These are phyloP conservation scores for Lablab purpureus DNA, from an alignment of 306 rosid species.

Conservation along the genomic window DNA sequence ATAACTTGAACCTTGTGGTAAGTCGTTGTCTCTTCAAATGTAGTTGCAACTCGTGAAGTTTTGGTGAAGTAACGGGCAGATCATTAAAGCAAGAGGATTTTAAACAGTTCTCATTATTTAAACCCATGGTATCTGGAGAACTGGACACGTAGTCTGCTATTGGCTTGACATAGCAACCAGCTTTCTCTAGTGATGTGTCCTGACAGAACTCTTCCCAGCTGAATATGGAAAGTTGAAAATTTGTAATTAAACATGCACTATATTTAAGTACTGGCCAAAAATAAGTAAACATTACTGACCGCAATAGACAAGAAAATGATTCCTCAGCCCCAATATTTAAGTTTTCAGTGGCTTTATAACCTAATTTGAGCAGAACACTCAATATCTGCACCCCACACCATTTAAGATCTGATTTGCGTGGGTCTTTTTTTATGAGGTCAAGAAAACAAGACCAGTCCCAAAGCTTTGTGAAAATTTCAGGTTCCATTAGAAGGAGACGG, in stretches of 20 bases:
- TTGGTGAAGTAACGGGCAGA: constrained; percentile 45
- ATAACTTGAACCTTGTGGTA: constrained; percentile 53
- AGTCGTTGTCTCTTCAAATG: constrained; percentile 59
- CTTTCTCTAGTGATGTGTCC: constrained; percentile 79
- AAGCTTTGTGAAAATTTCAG: constrained; percentile 66
- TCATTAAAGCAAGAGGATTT: constrained; percentile 51
- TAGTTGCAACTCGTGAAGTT: constrained; percentile 54
- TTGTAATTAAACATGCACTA: constrained; percentile 23
- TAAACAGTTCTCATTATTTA: constrained; percentile 54
- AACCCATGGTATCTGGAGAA: constrained; percentile 46
- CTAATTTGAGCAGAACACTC: constrained; percentile 61
- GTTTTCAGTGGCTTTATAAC: constrained; percentile 56
- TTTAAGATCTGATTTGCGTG: constrained; percentile 52
- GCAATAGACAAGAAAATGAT: constrained; percentile 64
- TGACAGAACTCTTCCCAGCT: constrained; percentile 90
- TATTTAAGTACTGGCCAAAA: constrained; percentile 30
- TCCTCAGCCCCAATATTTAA: constrained; percentile 58
- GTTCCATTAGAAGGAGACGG: constrained; percentile 66
- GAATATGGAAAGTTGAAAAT: constrained; percentile 49
- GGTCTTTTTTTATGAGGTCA: constrained; percentile 56
- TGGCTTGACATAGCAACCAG: constrained; percentile 63
- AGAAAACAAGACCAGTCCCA: constrained; percentile 89
- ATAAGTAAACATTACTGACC: constrained; percentile 58
- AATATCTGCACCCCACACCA: constrained; percentile 77
- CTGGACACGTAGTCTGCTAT: constrained; percentile 38